These are phyloP conservation scores for Teunomyces atbi DNA, from an alignment of 805 yeast species.

Conservation along the genomic window DNA sequence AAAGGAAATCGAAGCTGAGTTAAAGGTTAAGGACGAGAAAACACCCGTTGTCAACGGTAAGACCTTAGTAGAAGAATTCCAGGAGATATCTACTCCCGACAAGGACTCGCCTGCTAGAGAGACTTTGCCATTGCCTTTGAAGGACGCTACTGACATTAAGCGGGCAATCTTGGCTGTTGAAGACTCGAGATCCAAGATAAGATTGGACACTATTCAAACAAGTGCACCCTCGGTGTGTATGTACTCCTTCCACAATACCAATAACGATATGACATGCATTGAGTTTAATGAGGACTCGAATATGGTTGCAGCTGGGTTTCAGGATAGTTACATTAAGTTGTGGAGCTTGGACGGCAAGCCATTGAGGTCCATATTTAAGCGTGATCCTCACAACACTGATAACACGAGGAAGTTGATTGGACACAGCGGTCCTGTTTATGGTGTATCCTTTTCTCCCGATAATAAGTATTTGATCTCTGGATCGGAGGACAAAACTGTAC, in stretches of 20 bases:
- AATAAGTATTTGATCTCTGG: slow-evolving; percentile 74
- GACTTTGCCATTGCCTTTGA: slow-evolving; percentile 79
- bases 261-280: slow-evolving; percentile 80
- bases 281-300: slow-evolving; percentile 87
- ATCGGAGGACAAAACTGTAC: slow-evolving; percentile 88
- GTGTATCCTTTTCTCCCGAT: slow-evolving; percentile 88
- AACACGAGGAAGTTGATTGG: slow-evolving; percentile 70
- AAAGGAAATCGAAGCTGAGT: slow-evolving; percentile 80
- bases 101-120: slow-evolving; percentile 73
- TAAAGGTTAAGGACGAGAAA: slow-evolving; percentile 71
- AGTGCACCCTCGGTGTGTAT: slow-evolving; percentile 92
- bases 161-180: slow-evolving; percentile 74
- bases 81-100: slow-evolving; percentile 52
- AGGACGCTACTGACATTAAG: slow-evolving; percentile 75
- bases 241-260: slow-evolving; percentile 97
- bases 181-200: slow-evolving; percentile 76
- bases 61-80: slow-evolving; percentile 65
- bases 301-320: slow-evolving; percentile 89
- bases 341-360: slow-evolving; percentile 96
- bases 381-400: slow-evolving; percentile 49
- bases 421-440: slow-evolving; percentile 93
- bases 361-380: slow-evolving; percentile 57
- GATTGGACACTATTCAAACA: slow-evolving; percentile 68
- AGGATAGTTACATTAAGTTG: slow-evolving; percentile 83
- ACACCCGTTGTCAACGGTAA: slow-evolving; percentile 33